Conservation (phyloP, 2,329 filamentous ascomycete genomes). For the Arthrobotrys conoides region DNA sequence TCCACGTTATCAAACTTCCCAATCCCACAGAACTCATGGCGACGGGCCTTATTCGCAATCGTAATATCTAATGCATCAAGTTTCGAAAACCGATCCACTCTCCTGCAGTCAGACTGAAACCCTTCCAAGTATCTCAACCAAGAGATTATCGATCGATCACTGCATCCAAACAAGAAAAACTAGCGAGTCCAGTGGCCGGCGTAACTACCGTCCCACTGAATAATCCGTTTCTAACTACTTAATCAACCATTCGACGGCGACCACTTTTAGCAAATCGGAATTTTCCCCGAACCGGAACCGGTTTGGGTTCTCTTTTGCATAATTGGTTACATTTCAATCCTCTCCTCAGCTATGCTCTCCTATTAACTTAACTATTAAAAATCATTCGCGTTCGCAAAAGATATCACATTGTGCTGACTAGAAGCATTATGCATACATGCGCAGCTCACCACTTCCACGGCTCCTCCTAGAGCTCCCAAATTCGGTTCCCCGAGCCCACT, state of each 20-base stretch:
- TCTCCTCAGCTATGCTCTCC: background rate
- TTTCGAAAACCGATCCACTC: background rate
- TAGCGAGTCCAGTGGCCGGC: conserved; percentile 1
- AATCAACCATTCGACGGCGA: background rate
- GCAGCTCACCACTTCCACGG: background rate
- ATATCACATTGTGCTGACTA: conserved; percentile 9
- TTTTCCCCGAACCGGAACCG: background rate
- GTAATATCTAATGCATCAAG: background rate
- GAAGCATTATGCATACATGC: background rate
- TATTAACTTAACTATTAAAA: background rate
- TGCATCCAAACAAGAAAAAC: background rate
- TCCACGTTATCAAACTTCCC: background rate
- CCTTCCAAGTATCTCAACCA: background rate
- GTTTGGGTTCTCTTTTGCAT: background rate
- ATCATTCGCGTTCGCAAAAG: background rate
- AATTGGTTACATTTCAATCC: background rate
- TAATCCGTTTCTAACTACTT: background rate
- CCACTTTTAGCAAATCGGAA: conserved; percentile 15
- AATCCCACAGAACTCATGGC: background rate
- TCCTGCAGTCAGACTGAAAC: background rate
- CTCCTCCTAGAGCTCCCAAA: background rate
- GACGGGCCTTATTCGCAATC: background rate
- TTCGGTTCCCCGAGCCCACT: background rate
- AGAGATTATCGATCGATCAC: background rate
- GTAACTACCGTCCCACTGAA: background rate